Percentiles rank a stretch among this genome's conserved stretches.
Conservation (phyloP, 106 monocot species). For the Allium sativum region DNA sequence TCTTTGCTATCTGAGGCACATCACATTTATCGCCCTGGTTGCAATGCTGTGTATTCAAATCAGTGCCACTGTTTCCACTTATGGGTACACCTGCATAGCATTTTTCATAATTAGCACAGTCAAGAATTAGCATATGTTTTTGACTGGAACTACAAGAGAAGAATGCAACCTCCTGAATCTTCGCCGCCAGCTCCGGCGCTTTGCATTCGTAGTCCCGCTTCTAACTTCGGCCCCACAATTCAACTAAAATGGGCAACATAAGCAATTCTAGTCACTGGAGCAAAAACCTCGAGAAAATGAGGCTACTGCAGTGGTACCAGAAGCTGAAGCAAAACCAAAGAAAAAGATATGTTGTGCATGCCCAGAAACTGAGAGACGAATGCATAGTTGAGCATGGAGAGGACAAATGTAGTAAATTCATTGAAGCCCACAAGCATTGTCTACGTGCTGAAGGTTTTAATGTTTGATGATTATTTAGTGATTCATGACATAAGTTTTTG, state of each 20-base stretch:
- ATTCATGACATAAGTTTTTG: not conserved
- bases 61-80: too few species aligned
- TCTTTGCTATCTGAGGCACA: too few species aligned
- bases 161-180: too few species aligned
- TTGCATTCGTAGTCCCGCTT: too few species aligned
- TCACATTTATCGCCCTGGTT: too few species aligned
- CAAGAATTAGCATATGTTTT: too few species aligned
- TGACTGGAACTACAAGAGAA: too few species aligned
- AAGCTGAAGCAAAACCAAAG: slow-evolving; percentile 46
- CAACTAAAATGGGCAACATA: slow-evolving; percentile 10
- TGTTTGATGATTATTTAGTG: slow-evolving; percentile 19
- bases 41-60: too few species aligned
- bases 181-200: too few species aligned
- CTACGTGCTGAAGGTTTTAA: slow-evolving; percentile 87
- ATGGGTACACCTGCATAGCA: too few species aligned
- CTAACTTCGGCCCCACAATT: not conserved
- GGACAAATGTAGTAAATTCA: slow-evolving; percentile 56
- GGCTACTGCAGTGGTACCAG: slow-evolving; percentile 1
- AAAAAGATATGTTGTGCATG: slow-evolving; percentile 97
- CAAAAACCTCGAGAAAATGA: too few species aligned
- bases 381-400: slow-evolving; percentile 78
- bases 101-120: too few species aligned
- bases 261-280: not conserved
- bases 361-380: slow-evolving; percentile 77
- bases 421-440: slow-evolving; percentile 66